Percentiles rank a stretch among this genome's conserved stretches.
These are phyloP conservation scores for Trametes gibbosa DNA, from an alignment of 768 basidiomycete genomes.

Conservation along the genomic window DNA sequence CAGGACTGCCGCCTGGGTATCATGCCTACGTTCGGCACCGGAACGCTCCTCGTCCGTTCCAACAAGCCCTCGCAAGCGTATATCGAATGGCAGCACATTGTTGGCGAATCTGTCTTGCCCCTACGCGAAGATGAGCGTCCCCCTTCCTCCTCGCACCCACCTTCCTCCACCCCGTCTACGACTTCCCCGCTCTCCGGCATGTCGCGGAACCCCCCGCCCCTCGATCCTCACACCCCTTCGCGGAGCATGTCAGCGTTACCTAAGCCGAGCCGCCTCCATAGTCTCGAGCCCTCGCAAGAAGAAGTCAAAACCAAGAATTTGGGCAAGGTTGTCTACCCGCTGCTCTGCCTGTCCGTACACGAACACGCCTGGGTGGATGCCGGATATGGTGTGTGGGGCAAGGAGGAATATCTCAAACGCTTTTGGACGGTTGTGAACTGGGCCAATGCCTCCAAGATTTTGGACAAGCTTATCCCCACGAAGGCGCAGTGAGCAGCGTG, in stretches of 20 bases:
- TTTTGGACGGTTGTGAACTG: constrained; percentile 87
- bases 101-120: constrained; percentile 14
- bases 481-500: background rate
- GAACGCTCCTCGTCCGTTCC: constrained; percentile 70
- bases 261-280: background rate
- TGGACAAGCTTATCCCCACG: constrained; percentile 8
- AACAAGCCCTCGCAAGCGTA: constrained; percentile 3
- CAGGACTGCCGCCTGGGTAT: constrained; percentile 58
- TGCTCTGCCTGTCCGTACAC: constrained; percentile 76
- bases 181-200: constrained; percentile 45
- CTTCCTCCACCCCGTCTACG: background rate
- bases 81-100: constrained; percentile 9
- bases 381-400: constrained; percentile 88
- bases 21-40: constrained; percentile 84
- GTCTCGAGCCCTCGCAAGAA: background rate
- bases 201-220: constrained; percentile 29
- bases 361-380: constrained; percentile 86
- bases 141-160: constrained; percentile 1
- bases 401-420: constrained; percentile 78
- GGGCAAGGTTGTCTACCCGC: constrained; percentile 64
- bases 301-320: constrained; percentile 14
- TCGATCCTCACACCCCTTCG: constrained; percentile 30
- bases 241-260: constrained; percentile 30
- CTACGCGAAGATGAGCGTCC: too few species aligned
- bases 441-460: constrained; percentile 48